Conservation (phyloP, 192 early-diverging fungal genomes). For the Linnemannia zychae region DNA sequence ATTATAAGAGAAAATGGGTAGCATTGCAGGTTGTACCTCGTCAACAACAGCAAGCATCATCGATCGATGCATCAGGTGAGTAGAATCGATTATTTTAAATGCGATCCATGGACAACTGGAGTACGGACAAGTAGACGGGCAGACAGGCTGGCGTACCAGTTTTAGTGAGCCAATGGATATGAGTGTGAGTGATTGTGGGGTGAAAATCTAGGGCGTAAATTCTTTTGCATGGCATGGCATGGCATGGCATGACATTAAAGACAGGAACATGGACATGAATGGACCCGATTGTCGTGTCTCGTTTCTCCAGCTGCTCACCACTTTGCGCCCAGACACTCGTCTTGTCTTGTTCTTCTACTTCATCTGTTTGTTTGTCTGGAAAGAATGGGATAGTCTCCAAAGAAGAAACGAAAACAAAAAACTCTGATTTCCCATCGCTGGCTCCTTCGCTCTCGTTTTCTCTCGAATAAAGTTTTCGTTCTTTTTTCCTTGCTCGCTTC, state of each 20-base stretch:
- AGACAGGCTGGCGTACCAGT: no score
- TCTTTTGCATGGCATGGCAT: not conserved
- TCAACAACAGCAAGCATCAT: not conserved
- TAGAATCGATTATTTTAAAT: no score
- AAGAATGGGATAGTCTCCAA: not conserved
- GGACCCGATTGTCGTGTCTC: not conserved
- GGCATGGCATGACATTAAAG: not conserved
- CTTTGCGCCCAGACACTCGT: not conserved
- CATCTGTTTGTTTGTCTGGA: not conserved
- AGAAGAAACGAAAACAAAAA: not conserved
- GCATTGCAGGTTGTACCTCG: not conserved
- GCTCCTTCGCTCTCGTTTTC: not conserved
- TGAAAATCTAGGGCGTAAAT: not conserved
- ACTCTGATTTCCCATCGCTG: conserved; percentile 5
- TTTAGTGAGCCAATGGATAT: not conserved
- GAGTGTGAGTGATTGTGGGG: not conserved
- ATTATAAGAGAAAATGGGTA: not conserved
- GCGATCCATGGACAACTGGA: no score
- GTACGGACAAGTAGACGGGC: no score
- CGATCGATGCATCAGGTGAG: no score
- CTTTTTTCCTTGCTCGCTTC: not conserved
- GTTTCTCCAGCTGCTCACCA: not conserved
- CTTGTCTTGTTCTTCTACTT: not conserved
- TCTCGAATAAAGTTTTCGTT: not conserved
- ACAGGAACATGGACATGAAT: not conserved